A percentile compares a stretch with the other conserved stretches of the same genome.
These are phyloP conservation scores for Picea glauca DNA, from an alignment of 75 land plant species.

Conservation along the genomic window DNA sequence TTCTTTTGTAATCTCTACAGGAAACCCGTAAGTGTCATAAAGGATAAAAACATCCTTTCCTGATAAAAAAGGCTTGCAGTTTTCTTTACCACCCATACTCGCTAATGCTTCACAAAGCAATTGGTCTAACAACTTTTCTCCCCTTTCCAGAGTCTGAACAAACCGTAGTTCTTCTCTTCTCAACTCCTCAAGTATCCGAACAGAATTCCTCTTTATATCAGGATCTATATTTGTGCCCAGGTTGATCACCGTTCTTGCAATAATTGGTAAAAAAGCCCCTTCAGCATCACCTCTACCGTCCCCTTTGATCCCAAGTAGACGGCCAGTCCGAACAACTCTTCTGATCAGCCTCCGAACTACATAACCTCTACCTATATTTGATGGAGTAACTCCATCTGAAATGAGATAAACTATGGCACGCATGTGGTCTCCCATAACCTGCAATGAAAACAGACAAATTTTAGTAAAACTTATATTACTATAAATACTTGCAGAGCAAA, in stretches of 20 bases:
- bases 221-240: conserved; percentile 70
- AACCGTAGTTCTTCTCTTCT: conserved; percentile 80
- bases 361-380: conserved; percentile 95
- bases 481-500: conserved; percentile 1
- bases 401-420: conserved; percentile 92
- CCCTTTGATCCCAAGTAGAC: conserved; percentile 83
- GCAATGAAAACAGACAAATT: conserved; percentile 1
- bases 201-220: conserved; percentile 49
- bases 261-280: conserved; percentile 67
- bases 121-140: conserved; percentile 82
- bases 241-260: conserved; percentile 72
- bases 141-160: conserved; percentile 87
- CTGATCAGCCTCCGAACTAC: conserved; percentile 90
- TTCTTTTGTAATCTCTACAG: conserved; percentile 86
- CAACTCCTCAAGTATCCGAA: conserved; percentile 71
- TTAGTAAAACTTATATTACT: background rate
- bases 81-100: conserved; percentile 23
- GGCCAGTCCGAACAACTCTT: conserved; percentile 82
- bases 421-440: conserved; percentile 94
- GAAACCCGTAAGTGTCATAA: conserved; percentile 95
- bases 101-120: conserved; percentile 53
- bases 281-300: conserved; percentile 61
- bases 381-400: conserved; percentile 94
- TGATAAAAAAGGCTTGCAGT: conserved; percentile 40
- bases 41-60: conserved; percentile 85